Evolutionary conservation across 345 rosid species (phyloP), one percentile per base, ranked within the genome.

Genomic region (Hirschfeldia incana): DNA sequence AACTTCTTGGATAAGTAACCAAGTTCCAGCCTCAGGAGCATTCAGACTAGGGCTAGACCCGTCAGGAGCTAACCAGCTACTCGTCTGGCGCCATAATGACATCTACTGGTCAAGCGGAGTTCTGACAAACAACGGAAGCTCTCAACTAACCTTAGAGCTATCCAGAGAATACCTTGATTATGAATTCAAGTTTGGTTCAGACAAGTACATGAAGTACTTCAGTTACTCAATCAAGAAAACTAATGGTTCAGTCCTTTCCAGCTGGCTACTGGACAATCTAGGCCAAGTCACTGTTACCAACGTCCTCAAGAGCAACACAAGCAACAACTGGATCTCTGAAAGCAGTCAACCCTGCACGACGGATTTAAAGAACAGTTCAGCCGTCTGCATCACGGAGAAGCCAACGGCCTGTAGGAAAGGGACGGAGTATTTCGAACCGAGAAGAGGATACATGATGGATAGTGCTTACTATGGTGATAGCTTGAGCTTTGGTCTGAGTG

Each of bases 31-130:
- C 39, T 80, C 88, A 2, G 93, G 96, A 28, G 88, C 92, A 15
- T 91, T 91, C 86, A 81, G 76, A 63, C 84, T 91, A 3, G 87
- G 91, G 74, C 76, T 86, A 39, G 90, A 89, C 51, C 86, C 87
- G 55, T 73, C 65, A 8, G 83, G 82, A 21, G 62, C 76, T 0
- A 65, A 81, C 27, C 88, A 91, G 75, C 76, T 91, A 49, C 81
- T 85, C 2, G 76, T 89, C 60, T 83, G 91, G 90, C 77, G 85
- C 55, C 85, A 83, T 1, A 79, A 57, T 49, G 73, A 85, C 2
- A 58, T 88, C 67, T 86, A 89, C 74, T 86, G 92, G 92, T 81
- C 87, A 17, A 85, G 91, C 33, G 90, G 93, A 42, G 79, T 63
- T 4, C 80, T 87, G 84, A 72, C 77, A 42, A 83, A 79, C 78